These are phyloP conservation scores for Sanghuangporus baumii DNA, from an alignment of 1,284 basidiomycete species.

Conservation along the genomic window DNA sequence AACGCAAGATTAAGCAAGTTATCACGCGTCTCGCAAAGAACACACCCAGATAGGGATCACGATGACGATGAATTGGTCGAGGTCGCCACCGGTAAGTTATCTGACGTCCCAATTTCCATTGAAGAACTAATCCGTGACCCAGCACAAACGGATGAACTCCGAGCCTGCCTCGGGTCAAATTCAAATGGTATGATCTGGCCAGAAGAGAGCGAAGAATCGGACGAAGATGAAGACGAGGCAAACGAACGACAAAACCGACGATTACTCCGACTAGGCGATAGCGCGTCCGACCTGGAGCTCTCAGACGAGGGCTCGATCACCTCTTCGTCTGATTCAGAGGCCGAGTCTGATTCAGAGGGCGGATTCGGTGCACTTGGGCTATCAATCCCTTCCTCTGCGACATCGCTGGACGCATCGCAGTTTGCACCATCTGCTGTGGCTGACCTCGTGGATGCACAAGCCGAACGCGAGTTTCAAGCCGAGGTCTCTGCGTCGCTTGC, in stretches of 20 bases:
- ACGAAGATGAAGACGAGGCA: slow-evolving; percentile 58
- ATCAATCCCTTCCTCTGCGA: slow-evolving; percentile 31
- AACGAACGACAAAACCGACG: slow-evolving; percentile 60
- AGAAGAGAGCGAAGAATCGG: slow-evolving; percentile 31
- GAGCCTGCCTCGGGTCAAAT: slow-evolving; percentile 47
- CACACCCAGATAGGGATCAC: slow-evolving; percentile 26
- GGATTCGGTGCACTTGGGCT: slow-evolving; percentile 28
- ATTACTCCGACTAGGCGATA: slow-evolving; percentile 67
- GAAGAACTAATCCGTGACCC: not conserved
- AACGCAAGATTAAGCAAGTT: slow-evolving; percentile 66
- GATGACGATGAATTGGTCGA: slow-evolving; percentile 44
- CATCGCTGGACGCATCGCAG: slow-evolving; percentile 29
- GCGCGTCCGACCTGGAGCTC: slow-evolving; percentile 50
- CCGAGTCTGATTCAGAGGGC: slow-evolving; percentile 31
- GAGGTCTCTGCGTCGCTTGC: slow-evolving; percentile 82
- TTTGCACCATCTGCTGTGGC: slow-evolving; percentile 31
- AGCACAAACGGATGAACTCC: slow-evolving; percentile 39
- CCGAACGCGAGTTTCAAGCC: slow-evolving; percentile 65
- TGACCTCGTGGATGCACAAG: slow-evolving; percentile 35
- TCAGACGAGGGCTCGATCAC: slow-evolving; percentile 54
- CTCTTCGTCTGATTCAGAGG: slow-evolving; percentile 29
- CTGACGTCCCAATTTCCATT: not conserved
- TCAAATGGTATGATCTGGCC: slow-evolving; percentile 75
- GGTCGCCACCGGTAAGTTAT: slow-evolving; percentile 51
- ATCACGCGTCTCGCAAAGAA: slow-evolving; percentile 58